A percentile compares a stretch with the other conserved stretches of the same genome.
Evolutionary conservation across 306 rosid species (phyloP).

Genomic region (Ochetophila trinervis): DNA sequence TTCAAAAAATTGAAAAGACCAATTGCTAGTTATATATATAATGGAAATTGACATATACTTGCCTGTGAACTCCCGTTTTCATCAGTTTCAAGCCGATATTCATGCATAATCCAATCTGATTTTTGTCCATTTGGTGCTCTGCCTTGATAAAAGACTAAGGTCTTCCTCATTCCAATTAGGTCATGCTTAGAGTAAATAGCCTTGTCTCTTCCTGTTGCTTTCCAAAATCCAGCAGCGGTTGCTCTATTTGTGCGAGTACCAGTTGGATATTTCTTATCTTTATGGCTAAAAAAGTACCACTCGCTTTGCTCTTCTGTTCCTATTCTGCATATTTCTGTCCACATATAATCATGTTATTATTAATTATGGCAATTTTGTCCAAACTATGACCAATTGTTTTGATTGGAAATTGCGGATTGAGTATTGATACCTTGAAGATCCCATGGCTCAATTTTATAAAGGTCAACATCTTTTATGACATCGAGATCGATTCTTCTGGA

Average conservation of each 20-base stretch:
- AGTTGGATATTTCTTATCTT: conserved; percentile 95
- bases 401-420: neutral
- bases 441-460: conserved; percentile 94
- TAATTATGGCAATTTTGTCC: no score
- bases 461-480: conserved; percentile 92
- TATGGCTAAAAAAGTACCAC: conserved; percentile 92
- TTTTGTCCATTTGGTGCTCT: conserved; percentile 96
- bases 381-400: neutral
- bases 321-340: conserved; percentile 71
- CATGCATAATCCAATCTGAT: conserved; percentile 99
- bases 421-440: conserved; percentile 75
- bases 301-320: conserved; percentile 88
- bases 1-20: no score
- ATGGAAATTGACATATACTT: conserved; percentile 18
- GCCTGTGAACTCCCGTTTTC: conserved; percentile 88
- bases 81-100: conserved; percentile 81
- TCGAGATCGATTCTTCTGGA: conserved; percentile 78
- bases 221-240: conserved; percentile 93
- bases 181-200: conserved; percentile 84
- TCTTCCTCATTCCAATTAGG: conserved; percentile 87
- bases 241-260: conserved; percentile 95
- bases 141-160: conserved; percentile 84
- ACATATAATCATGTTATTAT: neutral
- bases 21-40: no score
- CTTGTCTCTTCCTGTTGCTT: conserved; percentile 96